A percentile compares a stretch with the other conserved stretches of the same genome.
phyloP scores from a whole-genome alignment of 441 rosid genomes.

The Aquilaria agallochum region DNA sequence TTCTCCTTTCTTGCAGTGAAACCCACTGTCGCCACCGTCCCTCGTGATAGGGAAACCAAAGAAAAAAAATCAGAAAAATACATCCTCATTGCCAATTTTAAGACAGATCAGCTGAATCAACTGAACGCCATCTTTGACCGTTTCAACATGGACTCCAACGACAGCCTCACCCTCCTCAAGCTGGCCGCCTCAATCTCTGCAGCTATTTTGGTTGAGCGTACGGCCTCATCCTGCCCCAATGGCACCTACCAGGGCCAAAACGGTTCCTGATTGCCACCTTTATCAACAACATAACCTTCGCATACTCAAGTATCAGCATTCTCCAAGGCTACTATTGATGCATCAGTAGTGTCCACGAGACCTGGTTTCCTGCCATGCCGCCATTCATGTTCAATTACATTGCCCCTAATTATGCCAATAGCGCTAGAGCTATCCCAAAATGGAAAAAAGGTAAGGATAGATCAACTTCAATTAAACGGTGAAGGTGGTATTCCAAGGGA shows the following conservation, averaged over 20 bases:
- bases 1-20: too few relatives aligned
- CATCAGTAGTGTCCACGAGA: conserved; percentile 14
- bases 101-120: conserved; percentile 32
- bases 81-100: not conserved
- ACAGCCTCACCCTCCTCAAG: conserved; percentile 20
- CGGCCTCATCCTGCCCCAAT: conserved; percentile 5
- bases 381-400: conserved; percentile 32
- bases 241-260: conserved; percentile 14
- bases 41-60: too few relatives aligned
- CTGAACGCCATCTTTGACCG: conserved; percentile 33
- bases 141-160: conserved; percentile 19
- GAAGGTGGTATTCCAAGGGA: conserved; percentile 52
- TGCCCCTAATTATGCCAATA: conserved; percentile 12
- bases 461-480: conserved; percentile 29
- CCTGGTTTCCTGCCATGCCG: conserved; percentile 31
- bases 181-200: conserved; percentile 28
- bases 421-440: conserved; percentile 15
- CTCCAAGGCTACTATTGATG: conserved; percentile 36
- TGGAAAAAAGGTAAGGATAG: conserved; percentile 31
- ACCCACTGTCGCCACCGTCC: too few relatives aligned
- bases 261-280: conserved; percentile 33
- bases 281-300: conserved; percentile 44
- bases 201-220: conserved; percentile 23
- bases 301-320: conserved; percentile 29
- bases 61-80: too few relatives aligned